Evolutionary conservation across 176 grass and related monocot genomes (phyloP).

Genomic region (Puya raimondii): DNA sequence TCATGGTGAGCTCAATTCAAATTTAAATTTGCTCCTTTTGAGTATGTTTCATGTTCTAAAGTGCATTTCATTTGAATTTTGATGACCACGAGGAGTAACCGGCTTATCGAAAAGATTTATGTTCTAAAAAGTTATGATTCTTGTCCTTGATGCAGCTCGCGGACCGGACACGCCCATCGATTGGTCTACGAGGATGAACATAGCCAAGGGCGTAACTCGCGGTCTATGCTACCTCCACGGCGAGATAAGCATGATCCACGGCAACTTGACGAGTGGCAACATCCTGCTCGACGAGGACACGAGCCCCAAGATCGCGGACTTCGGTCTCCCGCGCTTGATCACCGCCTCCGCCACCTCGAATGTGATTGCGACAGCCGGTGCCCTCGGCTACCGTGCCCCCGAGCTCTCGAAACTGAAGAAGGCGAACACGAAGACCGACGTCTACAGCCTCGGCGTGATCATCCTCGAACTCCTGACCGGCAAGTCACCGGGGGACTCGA

Average conservation of each 20-base stretch:
- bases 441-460: conserved; percentile 86
- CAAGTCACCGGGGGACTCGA: conserved; percentile 57
- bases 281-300: conserved; percentile 7
- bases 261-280: conserved; percentile 16
- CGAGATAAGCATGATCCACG: conserved; percentile 15
- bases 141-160: background rate
- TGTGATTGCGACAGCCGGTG: conserved; percentile 44
- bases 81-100: background rate
- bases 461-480: conserved; percentile 82
- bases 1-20: conserved; percentile 29
- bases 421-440: conserved; percentile 54
- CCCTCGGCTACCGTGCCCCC: conserved; percentile 60
- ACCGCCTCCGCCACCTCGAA: conserved; percentile 55
- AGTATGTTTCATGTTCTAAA: background rate
- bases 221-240: conserved; percentile 13
- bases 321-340: conserved; percentile 77
- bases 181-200: conserved; percentile 18
- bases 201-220: conserved; percentile 16
- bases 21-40: background rate
- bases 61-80: background rate
- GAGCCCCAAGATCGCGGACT: conserved; percentile 16
- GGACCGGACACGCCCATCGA: conserved; percentile 5
- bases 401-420: conserved; percentile 91
- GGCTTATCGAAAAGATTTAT: too few relatives aligned
- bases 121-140: background rate